Base-by-base conservation (phyloP, 352 stramenopile species). In the Detonula confervacea region DNA sequence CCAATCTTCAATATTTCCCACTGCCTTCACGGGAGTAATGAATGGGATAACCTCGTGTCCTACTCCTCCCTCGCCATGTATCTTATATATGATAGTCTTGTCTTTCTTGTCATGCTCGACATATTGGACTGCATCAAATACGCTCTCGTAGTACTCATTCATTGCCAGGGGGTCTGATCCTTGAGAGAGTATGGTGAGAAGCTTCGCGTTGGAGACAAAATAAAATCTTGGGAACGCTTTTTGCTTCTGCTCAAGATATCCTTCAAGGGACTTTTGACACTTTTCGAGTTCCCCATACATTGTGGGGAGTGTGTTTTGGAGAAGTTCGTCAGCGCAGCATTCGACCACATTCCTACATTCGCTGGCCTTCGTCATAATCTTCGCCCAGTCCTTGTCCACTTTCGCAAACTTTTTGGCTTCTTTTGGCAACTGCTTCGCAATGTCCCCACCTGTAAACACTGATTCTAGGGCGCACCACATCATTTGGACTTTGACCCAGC, bases 1-100 rank as follows among this genome's bases (percentile, higher is more conserved):
- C 97, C 97, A 99, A 85, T 99, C 97, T 82, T 99, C 97, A 56
- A 99, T 99, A 66, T 99, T 99, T 5, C 97, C 97, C 27, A 98
- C 92, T 0, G 96, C 96, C 60, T 98, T 98, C 0, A 99, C 96
- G 16, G 97, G 92, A 51, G 95, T 95, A 0, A 93, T 96, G 72
- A 99, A 98, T 0, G 94, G 92, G 44, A 99, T 96, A 76, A 98
- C 91, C 65, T 99, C 93, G 27, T 94, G 87, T 35, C 89, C 90
- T 55, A 52, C 70, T 56, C 90, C 96, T 51, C 90, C 90, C 46
- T 90, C 78, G n/a, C 88, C 90, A 69, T 95, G 90, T 6, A 98
- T 95, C 51, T 95, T 96, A 2, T 95, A 96, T 55, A 96, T 97
- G 49, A 98, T 87, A 7, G 96, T 98, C 84, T 98, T 98, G 90